These are phyloP conservation scores for Aspergillus sp. DNA, from an alignment of 2,329 filamentous ascomycete species.

Conservation along the genomic window DNA sequence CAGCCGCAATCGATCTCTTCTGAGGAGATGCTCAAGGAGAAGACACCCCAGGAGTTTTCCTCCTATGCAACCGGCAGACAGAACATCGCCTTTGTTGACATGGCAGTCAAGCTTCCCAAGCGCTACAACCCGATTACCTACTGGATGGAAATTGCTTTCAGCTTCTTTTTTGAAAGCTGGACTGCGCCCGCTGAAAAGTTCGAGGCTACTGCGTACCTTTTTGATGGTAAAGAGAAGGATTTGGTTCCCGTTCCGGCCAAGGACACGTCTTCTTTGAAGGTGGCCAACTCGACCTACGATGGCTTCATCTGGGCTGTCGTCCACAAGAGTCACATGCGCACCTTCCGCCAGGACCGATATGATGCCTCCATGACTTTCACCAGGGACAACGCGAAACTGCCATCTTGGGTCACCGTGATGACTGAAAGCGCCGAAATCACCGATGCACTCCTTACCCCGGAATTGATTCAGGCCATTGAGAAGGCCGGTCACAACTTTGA, in stretches of 20 bases:
- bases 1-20: slow-evolving; percentile 42
- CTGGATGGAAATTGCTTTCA: slow-evolving; percentile 62
- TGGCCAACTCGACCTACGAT: slow-evolving; percentile 64
- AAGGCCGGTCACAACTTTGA: slow-evolving; percentile 76
- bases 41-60: slow-evolving; percentile 77
- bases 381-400: slow-evolving; percentile 87
- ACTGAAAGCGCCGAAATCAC: slow-evolving; percentile 95
- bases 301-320: slow-evolving; percentile 93
- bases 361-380: slow-evolving; percentile 89
- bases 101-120: slow-evolving; percentile 76
- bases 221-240: slow-evolving; percentile 83
- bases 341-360: slow-evolving; percentile 85
- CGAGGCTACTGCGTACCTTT: slow-evolving; percentile 77
- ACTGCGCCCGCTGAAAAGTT: slow-evolving; percentile 64
- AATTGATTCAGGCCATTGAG: slow-evolving; percentile 74
- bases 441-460: slow-evolving; percentile 78
- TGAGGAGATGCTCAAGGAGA: slow-evolving; percentile 71
- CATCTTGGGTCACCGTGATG: slow-evolving; percentile 89
- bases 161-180: slow-evolving; percentile 77
- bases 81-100: slow-evolving; percentile 86
- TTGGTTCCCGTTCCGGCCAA: slow-evolving; percentile 64
- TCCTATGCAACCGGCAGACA: slow-evolving; percentile 87
- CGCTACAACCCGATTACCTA: slow-evolving; percentile 74
- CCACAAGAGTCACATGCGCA: slow-evolving; percentile 91
- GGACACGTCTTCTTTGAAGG: slow-evolving; percentile 53